A percentile compares a stretch with the other conserved stretches of the same genome.
Conservation (phyloP, 2,329 filamentous ascomycete genomes). For the Alternaria alternata region DNA sequence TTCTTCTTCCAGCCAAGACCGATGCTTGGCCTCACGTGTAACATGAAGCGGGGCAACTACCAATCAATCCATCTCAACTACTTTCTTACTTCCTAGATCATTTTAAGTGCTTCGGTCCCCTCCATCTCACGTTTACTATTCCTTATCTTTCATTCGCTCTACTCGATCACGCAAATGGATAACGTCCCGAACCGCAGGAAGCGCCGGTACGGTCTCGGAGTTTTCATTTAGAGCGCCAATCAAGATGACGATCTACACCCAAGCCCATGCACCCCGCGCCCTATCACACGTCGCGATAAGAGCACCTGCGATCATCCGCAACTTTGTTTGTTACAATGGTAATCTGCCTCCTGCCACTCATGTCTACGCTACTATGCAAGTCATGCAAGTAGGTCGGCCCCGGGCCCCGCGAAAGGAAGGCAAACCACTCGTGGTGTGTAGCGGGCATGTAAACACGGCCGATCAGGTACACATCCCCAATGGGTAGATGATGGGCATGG, state of each 20-base stretch:
- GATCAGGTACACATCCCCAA: constrained; percentile 33
- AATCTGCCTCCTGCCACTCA: constrained; percentile 30
- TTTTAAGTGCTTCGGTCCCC: background rate
- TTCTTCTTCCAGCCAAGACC: constrained; percentile 24
- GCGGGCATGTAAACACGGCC: constrained; percentile 14
- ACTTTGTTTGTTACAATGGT: constrained; percentile 24
- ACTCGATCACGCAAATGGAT: constrained; percentile 20
- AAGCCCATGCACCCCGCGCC: constrained; percentile 23
- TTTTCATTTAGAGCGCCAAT: constrained; percentile 37
- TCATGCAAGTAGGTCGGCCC: constrained; percentile 42
- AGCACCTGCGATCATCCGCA: constrained; percentile 29
- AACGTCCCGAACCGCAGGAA: constrained; percentile 30
- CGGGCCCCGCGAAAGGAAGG: constrained; percentile 37
- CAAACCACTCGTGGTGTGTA: constrained; percentile 22
- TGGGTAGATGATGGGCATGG: constrained; percentile 26
- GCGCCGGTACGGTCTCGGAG: constrained; percentile 20
- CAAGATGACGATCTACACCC: constrained; percentile 29
- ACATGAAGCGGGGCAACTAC: constrained; percentile 9
- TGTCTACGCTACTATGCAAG: constrained; percentile 23
- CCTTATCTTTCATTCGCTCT: constrained; percentile 32
- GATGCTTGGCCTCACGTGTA: constrained; percentile 27
- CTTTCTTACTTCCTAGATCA: background rate
- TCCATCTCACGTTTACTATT: constrained; percentile 30
- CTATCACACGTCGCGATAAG: constrained; percentile 43
- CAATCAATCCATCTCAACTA: constrained; percentile 1